A percentile compares a stretch with the other conserved stretches of the same genome.
These are phyloP conservation scores for Candida taoyuanica DNA, from an alignment of 805 yeast genomes.

Conservation along the genomic window DNA sequence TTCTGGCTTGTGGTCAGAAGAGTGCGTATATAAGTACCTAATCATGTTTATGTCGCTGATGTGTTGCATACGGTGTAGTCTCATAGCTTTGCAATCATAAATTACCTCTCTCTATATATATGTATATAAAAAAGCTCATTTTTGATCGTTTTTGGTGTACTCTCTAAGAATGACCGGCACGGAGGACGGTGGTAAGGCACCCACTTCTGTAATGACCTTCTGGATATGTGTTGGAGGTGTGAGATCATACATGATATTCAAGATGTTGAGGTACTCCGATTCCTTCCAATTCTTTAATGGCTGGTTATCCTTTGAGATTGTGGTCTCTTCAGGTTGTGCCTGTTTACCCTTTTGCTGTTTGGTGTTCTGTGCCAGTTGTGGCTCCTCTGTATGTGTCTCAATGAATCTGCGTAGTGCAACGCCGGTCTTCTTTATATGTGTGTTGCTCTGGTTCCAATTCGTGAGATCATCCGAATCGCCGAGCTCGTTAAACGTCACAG, in stretches of 20 bases:
- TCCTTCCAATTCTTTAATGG: slow-evolving; percentile 61
- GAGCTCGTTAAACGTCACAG: slow-evolving; percentile 91
- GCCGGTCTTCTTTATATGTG: slow-evolving; percentile 44
- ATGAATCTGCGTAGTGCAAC: slow-evolving; percentile 62
- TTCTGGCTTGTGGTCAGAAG: too few species aligned
- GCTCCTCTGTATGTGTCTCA: slow-evolving; percentile 33
- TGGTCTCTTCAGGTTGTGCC: slow-evolving; percentile 17
- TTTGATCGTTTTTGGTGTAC: slow-evolving; percentile 44
- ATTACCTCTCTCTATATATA: not conserved
- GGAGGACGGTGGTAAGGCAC: slow-evolving; percentile 95
- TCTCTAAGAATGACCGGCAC: slow-evolving; percentile 96
- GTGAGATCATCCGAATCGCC: slow-evolving; percentile 73
- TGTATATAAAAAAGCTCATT: not conserved
- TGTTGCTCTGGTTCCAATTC: slow-evolving; percentile 29
- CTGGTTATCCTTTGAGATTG: slow-evolving; percentile 31
- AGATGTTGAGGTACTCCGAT: slow-evolving; percentile 58
- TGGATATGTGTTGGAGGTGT: slow-evolving; percentile 93
- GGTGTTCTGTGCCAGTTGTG: slow-evolving; percentile 20
- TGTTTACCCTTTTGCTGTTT: slow-evolving; percentile 25
- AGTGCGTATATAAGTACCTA: too few species aligned
- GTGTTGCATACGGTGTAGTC: not conserved
- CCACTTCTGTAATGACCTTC: slow-evolving; percentile 93
- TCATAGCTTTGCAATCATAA: not conserved
- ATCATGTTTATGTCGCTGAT: slow-evolving; percentile 1
- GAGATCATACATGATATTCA: slow-evolving; percentile 86